phyloP scores from a whole-genome alignment of 495 filamentous ascomycete species.

The Thermochaetoides thermophila region DNA sequence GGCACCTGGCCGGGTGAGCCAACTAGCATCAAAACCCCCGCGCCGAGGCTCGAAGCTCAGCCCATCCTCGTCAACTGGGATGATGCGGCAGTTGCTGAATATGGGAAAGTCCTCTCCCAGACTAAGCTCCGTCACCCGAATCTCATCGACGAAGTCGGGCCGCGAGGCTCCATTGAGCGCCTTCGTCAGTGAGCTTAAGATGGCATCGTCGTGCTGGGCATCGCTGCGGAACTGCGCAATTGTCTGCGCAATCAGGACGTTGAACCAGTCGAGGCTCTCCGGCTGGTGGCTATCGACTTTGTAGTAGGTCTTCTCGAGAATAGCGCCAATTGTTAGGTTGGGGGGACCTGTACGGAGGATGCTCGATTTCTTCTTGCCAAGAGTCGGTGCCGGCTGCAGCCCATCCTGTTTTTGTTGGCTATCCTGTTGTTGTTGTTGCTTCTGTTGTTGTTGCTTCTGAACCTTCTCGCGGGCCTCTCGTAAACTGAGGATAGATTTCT shows the following conservation, averaged over 20 bases:
- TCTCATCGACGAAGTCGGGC: constrained; percentile 84
- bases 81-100: constrained; percentile 94
- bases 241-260: constrained; percentile 91
- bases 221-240: constrained; percentile 90
- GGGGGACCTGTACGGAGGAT: constrained; percentile 52
- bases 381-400: constrained; percentile 24
- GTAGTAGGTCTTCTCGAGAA: constrained; percentile 94
- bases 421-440: too few relatives aligned
- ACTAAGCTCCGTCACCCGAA: constrained; percentile 81
- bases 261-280: constrained; percentile 99
- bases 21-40: constrained; percentile 27
- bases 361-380: constrained; percentile 63
- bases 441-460: too few relatives aligned
- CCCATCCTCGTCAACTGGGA: constrained; percentile 62
- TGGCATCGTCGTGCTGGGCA: constrained; percentile 77
- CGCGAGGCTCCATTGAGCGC: constrained; percentile 73
- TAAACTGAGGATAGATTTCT: constrained; percentile 48
- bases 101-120: constrained; percentile 96
- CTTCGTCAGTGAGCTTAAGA: constrained; percentile 82
- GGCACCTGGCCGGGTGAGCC: constrained; percentile 42
- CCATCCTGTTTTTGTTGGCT: too few relatives aligned
- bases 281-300: constrained; percentile 91
- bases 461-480: constrained; percentile 26
- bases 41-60: constrained; percentile 34
- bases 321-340: constrained; percentile 62